These are phyloP conservation scores for Penicillium herquei DNA, from an alignment of 495 filamentous ascomycete species.

Conservation along the genomic window DNA sequence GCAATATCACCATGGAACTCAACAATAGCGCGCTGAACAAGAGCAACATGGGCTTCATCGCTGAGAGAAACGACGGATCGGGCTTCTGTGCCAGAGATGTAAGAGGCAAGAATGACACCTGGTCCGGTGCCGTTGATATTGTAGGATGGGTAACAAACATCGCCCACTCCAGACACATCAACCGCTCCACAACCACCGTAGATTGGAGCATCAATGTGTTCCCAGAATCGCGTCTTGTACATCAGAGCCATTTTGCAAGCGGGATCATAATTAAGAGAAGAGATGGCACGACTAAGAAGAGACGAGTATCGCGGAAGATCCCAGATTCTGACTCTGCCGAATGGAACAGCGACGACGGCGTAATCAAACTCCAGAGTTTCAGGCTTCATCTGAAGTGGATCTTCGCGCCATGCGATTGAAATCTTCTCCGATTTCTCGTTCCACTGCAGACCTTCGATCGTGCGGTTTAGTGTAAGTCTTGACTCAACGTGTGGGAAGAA, in stretches of 20 bases:
- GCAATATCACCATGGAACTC: slow-evolving; percentile 60
- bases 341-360: slow-evolving; percentile 61
- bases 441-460: slow-evolving; percentile 46
- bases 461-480: slow-evolving; percentile 52
- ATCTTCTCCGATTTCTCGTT: slow-evolving; percentile 41
- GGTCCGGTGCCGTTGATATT: slow-evolving; percentile 60
- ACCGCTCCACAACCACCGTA: slow-evolving; percentile 58
- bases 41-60: slow-evolving; percentile 52
- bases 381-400: slow-evolving; percentile 38
- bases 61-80: slow-evolving; percentile 44
- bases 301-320: slow-evolving; percentile 50
- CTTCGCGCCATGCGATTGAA: slow-evolving; percentile 46
- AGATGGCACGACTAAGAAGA: slow-evolving; percentile 57
- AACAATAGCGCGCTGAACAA: slow-evolving; percentile 56
- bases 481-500: slow-evolving; percentile 59
- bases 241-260: slow-evolving; percentile 67
- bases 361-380: slow-evolving; percentile 58
- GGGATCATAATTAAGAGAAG: slow-evolving; percentile 52
- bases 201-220: slow-evolving; percentile 59
- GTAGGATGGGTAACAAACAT: slow-evolving; percentile 64
- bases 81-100: slow-evolving; percentile 46
- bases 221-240: slow-evolving; percentile 67
- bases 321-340: slow-evolving; percentile 56
- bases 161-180: slow-evolving; percentile 58
- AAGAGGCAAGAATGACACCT: slow-evolving; percentile 61